Evolutionary conservation across 164 flowering plant species (phyloP).

Genomic region (Echeveria elegans): DNA sequence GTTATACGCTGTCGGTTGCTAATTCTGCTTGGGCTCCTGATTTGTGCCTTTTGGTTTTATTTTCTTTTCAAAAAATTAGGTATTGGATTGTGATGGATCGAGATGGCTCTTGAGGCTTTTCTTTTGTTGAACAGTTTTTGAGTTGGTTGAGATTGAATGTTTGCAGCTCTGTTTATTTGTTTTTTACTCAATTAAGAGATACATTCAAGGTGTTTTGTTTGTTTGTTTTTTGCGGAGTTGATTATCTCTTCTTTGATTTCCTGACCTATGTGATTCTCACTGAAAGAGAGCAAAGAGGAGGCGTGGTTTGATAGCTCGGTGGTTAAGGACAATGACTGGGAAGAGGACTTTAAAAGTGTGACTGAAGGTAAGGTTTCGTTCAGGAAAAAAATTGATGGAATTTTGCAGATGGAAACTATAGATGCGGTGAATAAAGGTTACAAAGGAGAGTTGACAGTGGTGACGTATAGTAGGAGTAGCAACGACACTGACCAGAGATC

Average conservation of each 20-base stretch:
- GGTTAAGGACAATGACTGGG: constrained; percentile 74
- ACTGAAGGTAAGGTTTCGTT: constrained; percentile 52
- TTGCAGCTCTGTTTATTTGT: background rate
- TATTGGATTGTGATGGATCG: background rate
- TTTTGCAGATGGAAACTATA: constrained; percentile 23
- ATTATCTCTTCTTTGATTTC: background rate
- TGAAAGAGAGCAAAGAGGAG: constrained; percentile 59
- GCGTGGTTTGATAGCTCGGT: constrained; percentile 81
- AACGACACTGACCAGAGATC: no score
- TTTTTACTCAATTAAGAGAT: no score
- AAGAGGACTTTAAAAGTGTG: constrained; percentile 82
- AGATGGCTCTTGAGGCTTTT: background rate
- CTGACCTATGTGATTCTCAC: constrained; percentile 6
- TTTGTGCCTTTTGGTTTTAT: background rate
- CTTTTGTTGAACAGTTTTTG: background rate
- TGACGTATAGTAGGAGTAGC: constrained; percentile 51
- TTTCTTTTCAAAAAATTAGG: no score
- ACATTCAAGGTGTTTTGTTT: background rate
- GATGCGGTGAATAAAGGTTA: constrained; percentile 61
- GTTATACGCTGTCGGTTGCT: background rate
- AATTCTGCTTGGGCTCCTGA: background rate
- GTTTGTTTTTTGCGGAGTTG: background rate
- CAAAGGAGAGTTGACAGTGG: constrained; percentile 56
- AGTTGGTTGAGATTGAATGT: background rate
- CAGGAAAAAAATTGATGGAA: background rate